Evolutionary conservation across 2,329 filamentous ascomycete genomes (phyloP).

Genomic region (Aspergillus viridinutans): DNA sequence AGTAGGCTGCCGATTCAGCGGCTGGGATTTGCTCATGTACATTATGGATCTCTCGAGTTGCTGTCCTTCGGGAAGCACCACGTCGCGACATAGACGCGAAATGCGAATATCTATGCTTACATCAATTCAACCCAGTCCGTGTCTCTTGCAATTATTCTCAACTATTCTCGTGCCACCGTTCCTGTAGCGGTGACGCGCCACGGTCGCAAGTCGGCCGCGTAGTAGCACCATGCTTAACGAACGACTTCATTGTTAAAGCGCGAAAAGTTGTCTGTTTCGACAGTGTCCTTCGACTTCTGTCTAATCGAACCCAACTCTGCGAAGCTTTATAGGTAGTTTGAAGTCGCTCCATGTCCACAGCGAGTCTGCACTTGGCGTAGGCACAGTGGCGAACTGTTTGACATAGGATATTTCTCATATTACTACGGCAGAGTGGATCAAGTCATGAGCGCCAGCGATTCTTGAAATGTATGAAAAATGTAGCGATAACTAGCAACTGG

Average conservation of each 20-base stretch:
- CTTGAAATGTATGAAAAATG: no score
- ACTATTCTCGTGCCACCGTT: not conserved
- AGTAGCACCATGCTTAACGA: not conserved
- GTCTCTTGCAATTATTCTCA: not conserved
- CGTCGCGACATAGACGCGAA: constrained; percentile 34
- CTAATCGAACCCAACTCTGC: no score
- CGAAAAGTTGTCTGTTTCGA: not conserved
- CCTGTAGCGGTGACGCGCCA: not conserved
- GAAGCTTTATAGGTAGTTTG: not conserved
- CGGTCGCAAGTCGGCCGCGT: not conserved
- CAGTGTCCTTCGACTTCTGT: no score
- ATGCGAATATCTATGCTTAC: constrained; percentile 23
- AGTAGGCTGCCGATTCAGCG: constrained; percentile 25
- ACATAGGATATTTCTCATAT: not conserved
- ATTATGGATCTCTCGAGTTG: constrained; percentile 29
- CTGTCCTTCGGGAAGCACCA: constrained; percentile 26
- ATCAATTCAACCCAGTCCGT: constrained; percentile 18
- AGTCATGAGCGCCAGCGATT: no score
- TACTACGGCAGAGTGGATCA: not conserved
- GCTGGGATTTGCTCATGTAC: constrained; percentile 30
- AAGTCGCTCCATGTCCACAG: not conserved
- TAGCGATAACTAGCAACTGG: not conserved
- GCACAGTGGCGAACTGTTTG: not conserved
- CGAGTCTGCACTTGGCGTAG: not conserved
- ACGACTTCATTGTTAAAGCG: not conserved